Conservation (phyloP, 2,329 filamentous ascomycete genomes). For the Penicillium aurantiogriseum region DNA sequence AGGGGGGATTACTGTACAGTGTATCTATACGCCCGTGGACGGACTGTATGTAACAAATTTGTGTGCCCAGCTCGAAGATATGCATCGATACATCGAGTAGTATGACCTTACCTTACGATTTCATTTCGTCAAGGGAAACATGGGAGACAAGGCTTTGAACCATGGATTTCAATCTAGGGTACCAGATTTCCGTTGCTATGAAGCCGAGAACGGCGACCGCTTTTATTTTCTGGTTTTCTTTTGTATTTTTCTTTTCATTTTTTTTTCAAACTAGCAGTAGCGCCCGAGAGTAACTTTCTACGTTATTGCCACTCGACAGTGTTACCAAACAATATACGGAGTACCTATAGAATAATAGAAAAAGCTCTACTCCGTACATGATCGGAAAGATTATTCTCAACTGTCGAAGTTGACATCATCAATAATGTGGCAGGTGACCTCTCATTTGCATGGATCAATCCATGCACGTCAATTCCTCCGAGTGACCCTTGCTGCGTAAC, state of each 20-base stretch:
- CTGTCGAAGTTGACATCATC: constrained; percentile 9
- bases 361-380: neutral
- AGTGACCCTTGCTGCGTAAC: constrained; percentile 8
- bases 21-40: neutral
- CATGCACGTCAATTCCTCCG: constrained; percentile 17
- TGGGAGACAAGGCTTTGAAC: constrained; percentile 1
- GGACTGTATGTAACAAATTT: neutral
- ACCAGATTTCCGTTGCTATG: constrained; percentile 9
- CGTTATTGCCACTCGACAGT: neutral
- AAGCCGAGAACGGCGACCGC: constrained; percentile 12
- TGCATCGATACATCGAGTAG: neutral
- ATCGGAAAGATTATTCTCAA: neutral
- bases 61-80: neutral
- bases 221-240: neutral
- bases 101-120: constrained; percentile 2
- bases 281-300: neutral
- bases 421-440: constrained; percentile 11
- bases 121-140: constrained; percentile 3
- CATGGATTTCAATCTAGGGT: constrained; percentile 7
- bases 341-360: neutral
- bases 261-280: neutral
- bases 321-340: neutral
- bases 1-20: constrained; percentile 26
- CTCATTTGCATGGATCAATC: constrained; percentile 11
- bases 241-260: neutral